Base-by-base conservation (phyloP, 805 yeast genomes). In the Lachancea quebecensis region DNA sequence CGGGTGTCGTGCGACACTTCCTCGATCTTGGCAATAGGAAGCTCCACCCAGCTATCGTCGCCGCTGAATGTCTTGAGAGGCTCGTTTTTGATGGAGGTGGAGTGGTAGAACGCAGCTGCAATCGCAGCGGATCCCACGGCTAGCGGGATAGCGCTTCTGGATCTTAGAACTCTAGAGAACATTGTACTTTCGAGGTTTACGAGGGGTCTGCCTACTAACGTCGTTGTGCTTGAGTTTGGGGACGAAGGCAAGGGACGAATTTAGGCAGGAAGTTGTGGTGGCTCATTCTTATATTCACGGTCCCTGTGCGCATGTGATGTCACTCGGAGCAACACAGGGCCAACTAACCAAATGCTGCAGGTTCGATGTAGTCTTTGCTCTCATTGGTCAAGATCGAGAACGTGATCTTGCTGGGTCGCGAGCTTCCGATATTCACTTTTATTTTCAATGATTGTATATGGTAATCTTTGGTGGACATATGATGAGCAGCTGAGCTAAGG, bases 1-100 rank as follows among this genome's bases (percentile, higher is more conserved):
- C 79, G 84, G 58, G 91, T 74, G 67, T 83, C 82, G 28, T 71
- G 64, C 14, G 86, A 76, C 34, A 82, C 61, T 21, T 77, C 73
- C 42, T 62, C 60, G 28, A 64, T 56, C 49, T 61, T 59, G 41
- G 58, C 47, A 44, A 77, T 65, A 59, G 81, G 81, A 60, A 85
- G 72, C 65, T 84, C 89, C 48, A 82, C 62, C 90, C 90, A 85
- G 55, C 78, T 72, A 55, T 75, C 79, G 46, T 78, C 81, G 50
- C 84, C 85, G 40, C 66, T 71, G 66, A 84, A 79, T 31, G 81
- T 71, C 40, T 65, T 57, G n/a, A 60, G 47, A 35, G 66, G 49
- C 28, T 71, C 74, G 55, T 66, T 71, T 42, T 56, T 53, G 42
- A 56, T 51, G 17, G 58, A 30, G 45, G 54, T 46, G 47, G 69